Evolutionary conservation across 495 filamentous ascomycete genomes (phyloP).

Genomic region (Aspergillus affinis): DNA sequence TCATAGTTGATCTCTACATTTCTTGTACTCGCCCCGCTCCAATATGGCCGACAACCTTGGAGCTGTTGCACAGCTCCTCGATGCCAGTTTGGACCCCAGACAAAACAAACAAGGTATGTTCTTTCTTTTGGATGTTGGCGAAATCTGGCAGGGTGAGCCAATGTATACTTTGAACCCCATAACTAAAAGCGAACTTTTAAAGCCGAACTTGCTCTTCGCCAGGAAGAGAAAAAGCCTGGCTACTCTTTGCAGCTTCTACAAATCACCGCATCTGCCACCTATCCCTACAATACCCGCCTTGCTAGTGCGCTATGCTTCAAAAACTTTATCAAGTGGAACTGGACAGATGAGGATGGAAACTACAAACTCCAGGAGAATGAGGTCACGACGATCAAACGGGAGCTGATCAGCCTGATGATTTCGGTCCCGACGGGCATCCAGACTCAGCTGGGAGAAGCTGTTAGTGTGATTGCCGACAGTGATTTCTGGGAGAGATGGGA

Average conservation of each 20-base stretch:
- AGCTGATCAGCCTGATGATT: conserved; percentile 96
- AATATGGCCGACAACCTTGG: conserved; percentile 76
- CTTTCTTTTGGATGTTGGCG: conserved; percentile 5
- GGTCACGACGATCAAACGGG: conserved; percentile 84
- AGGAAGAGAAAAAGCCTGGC: conserved; percentile 73
- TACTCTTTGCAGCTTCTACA: conserved; percentile 88
- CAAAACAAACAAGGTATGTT: conserved; percentile 83
- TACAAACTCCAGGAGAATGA: conserved; percentile 81
- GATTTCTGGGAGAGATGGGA: conserved; percentile 98
- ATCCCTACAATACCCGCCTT: conserved; percentile 74
- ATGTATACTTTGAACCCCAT: not conserved
- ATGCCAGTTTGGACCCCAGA: conserved; percentile 80
- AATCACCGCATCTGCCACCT: conserved; percentile 72
- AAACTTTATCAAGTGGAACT: conserved; percentile 92
- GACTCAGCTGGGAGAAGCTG: conserved; percentile 90
- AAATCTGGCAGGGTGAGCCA: not conserved
- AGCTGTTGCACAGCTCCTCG: conserved; percentile 72
- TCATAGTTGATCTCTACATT: not conserved
- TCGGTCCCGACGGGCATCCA: conserved; percentile 83
- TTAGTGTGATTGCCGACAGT: conserved; percentile 95
- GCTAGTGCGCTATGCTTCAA: conserved; percentile 96
- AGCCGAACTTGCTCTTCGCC: conserved; percentile 79
- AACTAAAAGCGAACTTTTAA: not conserved
- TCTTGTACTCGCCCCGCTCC: conserved; percentile 28
- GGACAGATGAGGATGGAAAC: conserved; percentile 88